Percentiles rank a stretch among this genome's conserved stretches.
phyloP scores from a whole-genome alignment of 371 early-diverging fungal genomes.

The Saksenaea vasiformis region DNA sequence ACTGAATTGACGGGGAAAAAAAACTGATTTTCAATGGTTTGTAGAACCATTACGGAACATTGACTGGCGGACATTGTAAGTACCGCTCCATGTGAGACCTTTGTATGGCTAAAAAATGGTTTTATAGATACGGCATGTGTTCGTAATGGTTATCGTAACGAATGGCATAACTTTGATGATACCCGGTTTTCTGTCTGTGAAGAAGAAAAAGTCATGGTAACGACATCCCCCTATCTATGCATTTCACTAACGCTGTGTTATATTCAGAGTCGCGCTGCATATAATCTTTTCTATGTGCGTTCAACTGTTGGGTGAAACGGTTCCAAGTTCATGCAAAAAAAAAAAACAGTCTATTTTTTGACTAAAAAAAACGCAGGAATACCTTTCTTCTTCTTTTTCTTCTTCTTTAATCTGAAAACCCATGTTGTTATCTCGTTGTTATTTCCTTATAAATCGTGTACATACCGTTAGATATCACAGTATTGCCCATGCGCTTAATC shows the following conservation, averaged over 20 bases:
- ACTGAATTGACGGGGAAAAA: background rate
- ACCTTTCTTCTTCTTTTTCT: too few species aligned
- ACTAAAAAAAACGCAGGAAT: too few species aligned
- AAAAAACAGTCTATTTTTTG: background rate
- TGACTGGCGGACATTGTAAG: slow-evolving; percentile 89
- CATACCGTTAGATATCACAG: background rate
- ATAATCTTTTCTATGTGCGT: slow-evolving; percentile 36
- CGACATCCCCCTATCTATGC: background rate
- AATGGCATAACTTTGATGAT: slow-evolving; percentile 96
- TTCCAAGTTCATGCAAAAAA: background rate
- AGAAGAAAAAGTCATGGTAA: slow-evolving; percentile 66
- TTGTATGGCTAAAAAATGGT: background rate
- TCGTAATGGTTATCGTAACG: slow-evolving; percentile 69
- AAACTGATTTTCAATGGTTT: background rate
- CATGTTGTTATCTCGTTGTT: background rate
- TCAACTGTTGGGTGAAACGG: slow-evolving; percentile 19
- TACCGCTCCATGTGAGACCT: background rate
- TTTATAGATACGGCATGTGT: slow-evolving; percentile 83
- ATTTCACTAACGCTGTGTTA: background rate
- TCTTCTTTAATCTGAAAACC: background rate
- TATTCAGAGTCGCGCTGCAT: slow-evolving; percentile 32
- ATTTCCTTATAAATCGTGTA: background rate
- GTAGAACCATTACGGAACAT: slow-evolving; percentile 88
- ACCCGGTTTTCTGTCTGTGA: slow-evolving; percentile 74
- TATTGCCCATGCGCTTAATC: background rate